Evolutionary conservation across 306 rosid species (phyloP).

Genomic region (Delonix regia): DNA sequence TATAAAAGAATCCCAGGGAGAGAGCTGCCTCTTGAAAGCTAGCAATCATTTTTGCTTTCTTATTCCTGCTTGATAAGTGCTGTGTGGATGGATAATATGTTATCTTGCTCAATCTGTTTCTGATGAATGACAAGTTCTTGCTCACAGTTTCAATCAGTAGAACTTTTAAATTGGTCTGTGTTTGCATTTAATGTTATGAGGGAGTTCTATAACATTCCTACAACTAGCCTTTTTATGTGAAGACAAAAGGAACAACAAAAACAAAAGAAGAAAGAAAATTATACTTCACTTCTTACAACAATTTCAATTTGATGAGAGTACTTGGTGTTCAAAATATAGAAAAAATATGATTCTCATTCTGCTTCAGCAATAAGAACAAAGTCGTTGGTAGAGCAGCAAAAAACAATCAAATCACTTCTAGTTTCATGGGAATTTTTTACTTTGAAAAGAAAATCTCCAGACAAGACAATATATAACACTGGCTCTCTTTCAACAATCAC

Average conservation of each 20-base stretch:
- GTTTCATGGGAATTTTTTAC: constrained; percentile 9
- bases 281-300: constrained; percentile 9
- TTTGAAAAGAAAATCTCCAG: neutral
- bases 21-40: no score
- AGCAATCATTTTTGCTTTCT: no score
- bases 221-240: neutral
- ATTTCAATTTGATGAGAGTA: neutral
- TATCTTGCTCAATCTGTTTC: no score
- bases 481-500: constrained; percentile 1
- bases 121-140: no score
- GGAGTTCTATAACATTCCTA: no score
- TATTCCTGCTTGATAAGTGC: no score
- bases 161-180: no score
- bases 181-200: no score
- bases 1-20: no score
- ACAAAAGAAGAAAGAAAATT: neutral
- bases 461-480: neutral
- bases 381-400: neutral
- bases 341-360: neutral
- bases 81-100: no score
- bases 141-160: no score
- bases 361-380: constrained; percentile 5
- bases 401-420: neutral
- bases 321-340: neutral
- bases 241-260: neutral